A percentile compares a stretch with the other conserved stretches of the same genome.
Evolutionary conservation across 2,329 filamentous ascomycete genomes (phyloP).

Genomic region (Aspergillus brasiliensis): DNA sequence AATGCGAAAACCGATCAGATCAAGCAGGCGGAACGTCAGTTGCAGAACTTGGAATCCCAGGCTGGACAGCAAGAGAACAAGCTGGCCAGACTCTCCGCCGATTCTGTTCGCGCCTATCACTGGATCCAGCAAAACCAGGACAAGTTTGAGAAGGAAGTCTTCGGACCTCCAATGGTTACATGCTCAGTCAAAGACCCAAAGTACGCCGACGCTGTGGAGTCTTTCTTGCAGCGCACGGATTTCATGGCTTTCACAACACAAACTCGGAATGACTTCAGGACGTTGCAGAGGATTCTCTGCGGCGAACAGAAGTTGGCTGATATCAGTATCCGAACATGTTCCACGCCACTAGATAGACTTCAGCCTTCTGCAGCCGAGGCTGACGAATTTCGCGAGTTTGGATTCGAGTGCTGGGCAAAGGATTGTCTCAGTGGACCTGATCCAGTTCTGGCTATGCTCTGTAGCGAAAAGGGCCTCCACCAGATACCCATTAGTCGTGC

Average conservation of each 20-base stretch:
- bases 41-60: conserved; percentile 69
- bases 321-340: conserved; percentile 69
- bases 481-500: conserved; percentile 64
- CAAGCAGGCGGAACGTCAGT: conserved; percentile 48
- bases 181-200: conserved; percentile 75
- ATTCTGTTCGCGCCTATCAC: conserved; percentile 71
- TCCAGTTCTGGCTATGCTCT: conserved; percentile 85
- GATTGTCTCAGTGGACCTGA: conserved; percentile 80
- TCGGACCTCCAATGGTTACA: conserved; percentile 76
- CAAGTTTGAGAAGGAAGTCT: conserved; percentile 73
- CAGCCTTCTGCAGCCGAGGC: conserved; percentile 59
- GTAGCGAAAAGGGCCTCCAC: conserved; percentile 70
- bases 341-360: conserved; percentile 52
- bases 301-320: conserved; percentile 66
- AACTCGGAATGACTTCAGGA: conserved; percentile 71
- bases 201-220: conserved; percentile 65
- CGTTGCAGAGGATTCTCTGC: conserved; percentile 68
- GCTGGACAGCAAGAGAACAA: conserved; percentile 72
- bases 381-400: conserved; percentile 59
- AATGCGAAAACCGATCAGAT: conserved; percentile 41
- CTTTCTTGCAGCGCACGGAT: conserved; percentile 56
- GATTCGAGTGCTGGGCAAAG: conserved; percentile 77
- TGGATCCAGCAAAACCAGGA: conserved; percentile 76
- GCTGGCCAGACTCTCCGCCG: conserved; percentile 61
- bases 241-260: conserved; percentile 72